Conservation (phyloP, 208 protist genomes). For the Wallacemonas sp. region DNA sequence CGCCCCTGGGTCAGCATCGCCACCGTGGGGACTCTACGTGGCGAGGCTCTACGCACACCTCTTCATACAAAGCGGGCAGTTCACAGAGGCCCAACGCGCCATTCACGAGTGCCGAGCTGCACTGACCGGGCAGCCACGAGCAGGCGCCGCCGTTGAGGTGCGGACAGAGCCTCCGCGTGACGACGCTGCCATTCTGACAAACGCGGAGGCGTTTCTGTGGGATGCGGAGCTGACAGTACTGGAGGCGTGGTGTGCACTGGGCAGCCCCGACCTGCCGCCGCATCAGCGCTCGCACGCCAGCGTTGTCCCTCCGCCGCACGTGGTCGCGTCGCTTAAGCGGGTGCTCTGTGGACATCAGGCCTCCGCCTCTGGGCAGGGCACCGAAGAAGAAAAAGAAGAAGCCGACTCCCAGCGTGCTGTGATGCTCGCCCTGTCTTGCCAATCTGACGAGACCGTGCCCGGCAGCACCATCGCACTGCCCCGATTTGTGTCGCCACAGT, state of each 20-base stretch:
- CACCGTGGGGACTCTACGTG: constrained; percentile 22
- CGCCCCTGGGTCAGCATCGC: constrained; percentile 8
- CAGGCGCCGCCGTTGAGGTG: too few relatives aligned
- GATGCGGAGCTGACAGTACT: background rate
- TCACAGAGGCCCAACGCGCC: constrained; percentile 53
- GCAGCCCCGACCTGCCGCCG: background rate
- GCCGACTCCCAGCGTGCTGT: background rate
- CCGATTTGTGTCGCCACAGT: background rate
- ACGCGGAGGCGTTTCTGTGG: background rate
- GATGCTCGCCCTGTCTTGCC: background rate
- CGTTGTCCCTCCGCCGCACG: background rate
- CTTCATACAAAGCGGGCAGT: constrained; percentile 71
- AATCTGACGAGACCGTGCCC: background rate
- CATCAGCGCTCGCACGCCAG: background rate
- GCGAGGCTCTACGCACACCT: constrained; percentile 78
- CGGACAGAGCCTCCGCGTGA: too few relatives aligned
- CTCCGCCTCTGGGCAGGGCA: background rate
- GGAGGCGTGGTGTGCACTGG: background rate
- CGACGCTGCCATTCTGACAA: too few relatives aligned
- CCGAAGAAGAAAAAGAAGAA: background rate
- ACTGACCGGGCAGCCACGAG: background rate
- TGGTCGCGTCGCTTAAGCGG: constrained; percentile 15
- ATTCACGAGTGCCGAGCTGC: constrained; percentile 25
- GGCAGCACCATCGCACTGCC: background rate
- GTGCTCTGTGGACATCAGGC: background rate